A percentile compares a stretch with the other conserved stretches of the same genome.
These are phyloP conservation scores for Cryphonectria parasitica DNA, from an alignment of 2,329 filamentous ascomycete genomes.

Conservation along the genomic window DNA sequence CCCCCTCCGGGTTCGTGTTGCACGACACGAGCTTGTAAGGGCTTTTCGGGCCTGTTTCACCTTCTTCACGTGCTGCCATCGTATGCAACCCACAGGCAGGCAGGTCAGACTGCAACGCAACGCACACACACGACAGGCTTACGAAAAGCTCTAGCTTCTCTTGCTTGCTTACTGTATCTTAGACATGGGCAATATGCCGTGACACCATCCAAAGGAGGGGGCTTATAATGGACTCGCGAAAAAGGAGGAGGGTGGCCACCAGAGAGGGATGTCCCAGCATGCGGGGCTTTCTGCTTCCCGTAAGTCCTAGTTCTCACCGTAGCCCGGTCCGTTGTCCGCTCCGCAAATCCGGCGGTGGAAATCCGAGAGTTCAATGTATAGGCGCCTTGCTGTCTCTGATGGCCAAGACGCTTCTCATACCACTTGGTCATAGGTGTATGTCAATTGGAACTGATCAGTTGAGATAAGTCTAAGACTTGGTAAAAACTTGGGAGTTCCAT, in stretches of 20 bases:
- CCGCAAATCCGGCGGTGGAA: not conserved
- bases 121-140: not conserved
- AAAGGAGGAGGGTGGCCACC: too few species aligned
- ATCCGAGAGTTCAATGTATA: not conserved
- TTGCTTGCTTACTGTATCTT: not conserved
- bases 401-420: not conserved
- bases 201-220: not conserved
- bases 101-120: not conserved
- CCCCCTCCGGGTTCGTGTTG: constrained; percentile 69
- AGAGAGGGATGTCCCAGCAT: not conserved
- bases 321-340: not conserved
- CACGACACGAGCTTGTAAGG: constrained; percentile 69
- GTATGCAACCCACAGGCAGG: not conserved
- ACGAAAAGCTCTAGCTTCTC: not conserved
- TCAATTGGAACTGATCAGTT: not conserved
- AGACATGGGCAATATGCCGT: not conserved
- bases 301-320: not conserved
- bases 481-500: not conserved
- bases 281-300: not conserved
- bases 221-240: not conserved
- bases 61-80: constrained; percentile 27
- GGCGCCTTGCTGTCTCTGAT: not conserved
- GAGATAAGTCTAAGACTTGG: not conserved
- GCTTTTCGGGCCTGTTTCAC: constrained; percentile 46
- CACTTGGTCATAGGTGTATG: not conserved